Base-by-base conservation (phyloP, 202 grass and related monocot genomes). In the Brachypodium distachyon region DNA sequence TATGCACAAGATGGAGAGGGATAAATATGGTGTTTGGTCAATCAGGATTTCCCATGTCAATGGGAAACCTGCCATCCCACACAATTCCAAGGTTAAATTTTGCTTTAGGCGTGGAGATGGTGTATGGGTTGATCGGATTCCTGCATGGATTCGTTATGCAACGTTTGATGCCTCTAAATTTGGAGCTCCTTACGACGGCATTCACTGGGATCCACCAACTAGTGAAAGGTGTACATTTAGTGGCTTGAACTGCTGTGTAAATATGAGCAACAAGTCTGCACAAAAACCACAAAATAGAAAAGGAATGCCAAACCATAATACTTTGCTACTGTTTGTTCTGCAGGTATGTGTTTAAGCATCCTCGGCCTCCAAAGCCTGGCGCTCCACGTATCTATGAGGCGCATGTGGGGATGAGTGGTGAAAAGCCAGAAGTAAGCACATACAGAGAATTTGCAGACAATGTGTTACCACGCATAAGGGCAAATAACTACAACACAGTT, bases 381-480 rank as follows among this genome's bases (percentile, higher is more conserved):
- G 86, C 91, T 77, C 89, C 84, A 81, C 82, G 91, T 50, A 94
- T 97, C 39, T 97, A 97, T 21, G 95, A 97, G 77, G 95, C 95
- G 26, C 94, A 97, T 90, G 84, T 97, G 33, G 94, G 94, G 56
- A 97, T 97, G 94, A 97, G 94, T 86, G 81, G 91, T 74, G 81
- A 88, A 79, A 77, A 92, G 63, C 87, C 87, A 44, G 6, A 62
- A 76, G 82, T 88, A 75, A 90, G 73, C 82, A 90, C 91, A 63
- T 97, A 94, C 52, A 89, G 91, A 80, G 86, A 97, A 81, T 97
- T 97, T 80, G 95, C 91, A 23, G 95, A 97, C 80, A 90, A 88
- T 71, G 84, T 94, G 37, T 77, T 97, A 49, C 95, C 95, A 22
- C 91, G 82, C 72, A 92, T 97, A 79, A 75, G 60, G 72, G 81